Base-by-base conservation (phyloP, 2,329 filamentous ascomycete species). In the Fusarium multiceps region DNA sequence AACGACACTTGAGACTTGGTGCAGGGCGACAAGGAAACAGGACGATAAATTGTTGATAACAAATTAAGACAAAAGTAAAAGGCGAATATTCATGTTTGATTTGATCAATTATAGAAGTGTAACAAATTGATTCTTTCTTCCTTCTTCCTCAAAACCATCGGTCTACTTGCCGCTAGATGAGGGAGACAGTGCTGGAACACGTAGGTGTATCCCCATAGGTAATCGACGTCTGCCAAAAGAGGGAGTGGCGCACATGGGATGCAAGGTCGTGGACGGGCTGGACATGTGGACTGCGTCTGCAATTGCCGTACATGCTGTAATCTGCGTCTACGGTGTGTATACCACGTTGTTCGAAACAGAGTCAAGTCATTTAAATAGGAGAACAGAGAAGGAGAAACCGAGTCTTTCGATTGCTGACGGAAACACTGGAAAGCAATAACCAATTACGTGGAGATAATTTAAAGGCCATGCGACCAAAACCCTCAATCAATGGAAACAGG, bases 1-100 rank as follows among this genome's bases (percentile, higher is more conserved):
- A 43, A 69, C 62, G 46, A 70, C 61, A 53, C 51, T 63, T 48
- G 53, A 62, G 43, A 57, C 57, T 69, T 32, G 40, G 62, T 61
- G 20, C 47, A 66, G 41, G 41, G 45, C 45, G 16, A 40, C n/a
- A 21, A 37, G 20, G 18, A n/a, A 21, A 23, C 47, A 34, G 20
- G 27, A 55, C 25, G 27, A 37, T 41, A 40, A 42, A 20, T 28
- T 18, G 12, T 11, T 16, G 21, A 14, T 27, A 18, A 40, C 27
- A 21, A 61, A n/a, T 27, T 48, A 41, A 23, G 10, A 9, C 25
- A 20, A 40, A 54, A 50, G 47, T n/a, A 21, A n/a, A 14, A 43
- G 3, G 12, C 21, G 14, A 41, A 18, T 13, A 9, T 11, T 9
- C 18, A 23, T 20, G 12, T 5, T 4, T 43, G 25, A 16, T 20